Evolutionary conservation across 129 eudicot genomes (phyloP), one percentile per base, ranked within the genome.

Genomic region (Centella asiatica): DNA sequence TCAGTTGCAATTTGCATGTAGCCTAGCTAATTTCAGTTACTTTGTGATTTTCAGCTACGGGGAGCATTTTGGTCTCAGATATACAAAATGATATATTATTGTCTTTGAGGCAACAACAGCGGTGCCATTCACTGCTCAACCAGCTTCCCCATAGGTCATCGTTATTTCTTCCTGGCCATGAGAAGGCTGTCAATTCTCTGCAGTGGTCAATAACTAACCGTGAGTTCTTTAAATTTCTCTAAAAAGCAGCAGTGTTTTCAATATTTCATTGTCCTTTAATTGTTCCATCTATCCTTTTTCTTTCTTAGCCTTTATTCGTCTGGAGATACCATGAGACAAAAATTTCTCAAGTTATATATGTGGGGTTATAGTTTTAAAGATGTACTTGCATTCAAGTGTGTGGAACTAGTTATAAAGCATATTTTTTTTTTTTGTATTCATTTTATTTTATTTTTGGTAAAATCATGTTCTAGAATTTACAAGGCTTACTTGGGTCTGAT

Each of bases 191-290:
- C 48, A 87, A 80, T 67, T 77, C 86, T 44, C 72, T 92, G 46
- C 81, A 82, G 24, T 92, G 98, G 98, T 92, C 96, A 44, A 69
- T 19, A 65, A 77, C 70, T 74, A 96, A 92, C 69, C 69, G 98
- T 92, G 62, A 87, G 94, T 74, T 34, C 27, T 53, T 12, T 53
- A 20, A 53, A 17, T 19, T 72, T 46, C 25, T 7, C 48, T 45
- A 46, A 45, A 9, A 56, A 23, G 12, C 14, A 27, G 28, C n/a
- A 26, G n/a, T n/a, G n/a, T n/a, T n/a, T n/a, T n/a, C n/a, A n/a
- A n/a, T n/a, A n/a, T n/a, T n/a, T n/a, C n/a, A n/a, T n/a, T n/a
- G n/a, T n/a, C n/a, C n/a, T n/a, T n/a, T n/a, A n/a, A n/a, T n/a
- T n/a, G n/a, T 15, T 17, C 18, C 47, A 42, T 42, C 15, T 42